These are phyloP conservation scores for Rhynchospora tenuis DNA, from an alignment of 176 grass and related monocot genomes.

Conservation along the genomic window DNA sequence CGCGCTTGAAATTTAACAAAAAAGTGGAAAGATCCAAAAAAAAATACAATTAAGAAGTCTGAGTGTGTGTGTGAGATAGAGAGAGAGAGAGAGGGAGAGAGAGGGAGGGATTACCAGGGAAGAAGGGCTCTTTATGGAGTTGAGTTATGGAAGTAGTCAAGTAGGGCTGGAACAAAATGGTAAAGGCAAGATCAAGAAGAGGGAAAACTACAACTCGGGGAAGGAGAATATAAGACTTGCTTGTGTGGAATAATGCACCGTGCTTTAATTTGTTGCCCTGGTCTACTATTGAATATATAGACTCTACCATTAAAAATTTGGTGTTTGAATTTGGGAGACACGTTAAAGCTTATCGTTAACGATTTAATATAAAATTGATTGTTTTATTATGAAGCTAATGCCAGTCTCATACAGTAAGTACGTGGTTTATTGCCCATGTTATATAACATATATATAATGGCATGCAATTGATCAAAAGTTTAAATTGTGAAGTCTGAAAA, in stretches of 20 bases:
- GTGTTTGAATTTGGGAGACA: slow-evolving; percentile 17
- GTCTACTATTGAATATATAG: slow-evolving; percentile 11
- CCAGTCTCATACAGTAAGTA: not conserved
- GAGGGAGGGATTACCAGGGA: not conserved
- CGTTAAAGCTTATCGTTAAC: not conserved
- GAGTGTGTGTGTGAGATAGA: too few relatives aligned
- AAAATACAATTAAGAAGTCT: not conserved
- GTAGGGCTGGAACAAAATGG: not conserved
- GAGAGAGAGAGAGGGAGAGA: slow-evolving; percentile 10
- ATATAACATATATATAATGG: not conserved
- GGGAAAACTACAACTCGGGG: not conserved
- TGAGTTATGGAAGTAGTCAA: not conserved
- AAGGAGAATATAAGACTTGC: not conserved
- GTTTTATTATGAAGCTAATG: not conserved
- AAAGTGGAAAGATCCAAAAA: slow-evolving; percentile 5
- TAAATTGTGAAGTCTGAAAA: not conserved
- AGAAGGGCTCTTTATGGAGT: not conserved
- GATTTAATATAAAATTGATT: not conserved
- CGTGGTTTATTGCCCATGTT: too few relatives aligned
- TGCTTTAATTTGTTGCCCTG: not conserved
- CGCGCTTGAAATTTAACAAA: slow-evolving; percentile 4
- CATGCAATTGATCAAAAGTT: not conserved
- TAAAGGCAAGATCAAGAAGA: not conserved
- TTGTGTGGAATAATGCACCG: slow-evolving; percentile 1
- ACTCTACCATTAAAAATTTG: slow-evolving; percentile 12